Conservation (phyloP, 306 rosid species). For the Morella rubra region DNA sequence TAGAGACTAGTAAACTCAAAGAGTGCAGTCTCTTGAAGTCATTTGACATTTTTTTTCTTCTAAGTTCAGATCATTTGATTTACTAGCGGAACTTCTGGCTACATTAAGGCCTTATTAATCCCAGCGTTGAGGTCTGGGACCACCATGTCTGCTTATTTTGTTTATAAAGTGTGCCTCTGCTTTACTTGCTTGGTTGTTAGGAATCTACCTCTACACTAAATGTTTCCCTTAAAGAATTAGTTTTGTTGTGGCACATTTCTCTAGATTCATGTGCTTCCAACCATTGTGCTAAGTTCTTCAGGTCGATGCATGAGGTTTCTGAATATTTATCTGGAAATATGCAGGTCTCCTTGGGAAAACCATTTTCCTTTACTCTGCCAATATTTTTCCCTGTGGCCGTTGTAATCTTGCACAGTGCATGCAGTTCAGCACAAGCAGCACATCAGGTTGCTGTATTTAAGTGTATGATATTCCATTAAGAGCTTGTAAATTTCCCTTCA, state of each 20-base stretch:
- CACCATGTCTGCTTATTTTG: no score
- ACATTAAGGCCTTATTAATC: no score
- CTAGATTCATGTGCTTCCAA: no score
- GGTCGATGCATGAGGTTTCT: slow-evolving; percentile 14
- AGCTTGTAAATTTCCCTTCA: slow-evolving; percentile 7
- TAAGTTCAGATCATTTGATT: no score
- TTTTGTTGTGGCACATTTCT: neutral
- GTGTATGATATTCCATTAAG: slow-evolving; percentile 21
- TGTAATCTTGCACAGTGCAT: slow-evolving; percentile 13
- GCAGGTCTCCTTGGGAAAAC: slow-evolving; percentile 41
- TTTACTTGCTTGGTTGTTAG: neutral
- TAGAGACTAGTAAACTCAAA: no score
- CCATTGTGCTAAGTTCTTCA: slow-evolving; percentile 4
- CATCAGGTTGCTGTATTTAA: slow-evolving; percentile 43
- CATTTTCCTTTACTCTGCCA: slow-evolving; percentile 28
- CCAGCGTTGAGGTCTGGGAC: no score
- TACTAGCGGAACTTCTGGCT: no score
- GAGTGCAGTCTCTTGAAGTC: no score
- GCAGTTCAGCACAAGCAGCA: slow-evolving; percentile 38
- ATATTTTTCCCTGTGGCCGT: slow-evolving; percentile 19
- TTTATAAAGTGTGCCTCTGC: no score
- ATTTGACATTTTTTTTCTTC: no score
- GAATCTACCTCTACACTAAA: neutral
- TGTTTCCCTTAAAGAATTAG: neutral
- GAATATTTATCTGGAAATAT: slow-evolving; percentile 1